Percentiles rank a stretch among this genome's conserved stretches.
Evolutionary conservation across 495 filamentous ascomycete species (phyloP).

Genomic region (Cetradonia linearis): DNA sequence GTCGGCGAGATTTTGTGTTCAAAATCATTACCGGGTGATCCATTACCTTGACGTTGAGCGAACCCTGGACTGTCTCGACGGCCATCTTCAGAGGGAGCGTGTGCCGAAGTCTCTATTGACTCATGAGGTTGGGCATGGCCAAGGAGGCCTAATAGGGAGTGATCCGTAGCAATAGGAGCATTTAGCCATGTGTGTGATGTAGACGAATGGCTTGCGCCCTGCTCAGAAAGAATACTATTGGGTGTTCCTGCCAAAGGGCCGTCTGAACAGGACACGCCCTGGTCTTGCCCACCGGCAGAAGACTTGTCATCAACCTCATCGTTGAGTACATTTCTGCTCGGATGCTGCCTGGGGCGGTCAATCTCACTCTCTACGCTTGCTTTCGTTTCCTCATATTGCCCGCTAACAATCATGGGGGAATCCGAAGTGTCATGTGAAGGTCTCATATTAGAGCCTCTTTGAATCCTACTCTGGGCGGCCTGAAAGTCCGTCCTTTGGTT

Average conservation of each 20-base stretch:
- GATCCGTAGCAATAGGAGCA: neutral
- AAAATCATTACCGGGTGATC: neutral
- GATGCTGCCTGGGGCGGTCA: neutral
- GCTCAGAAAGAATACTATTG: too few species aligned
- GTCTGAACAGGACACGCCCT: neutral
- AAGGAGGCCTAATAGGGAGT: neutral
- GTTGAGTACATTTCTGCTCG: neutral
- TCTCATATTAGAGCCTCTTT: neutral
- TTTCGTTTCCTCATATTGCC: neutral
- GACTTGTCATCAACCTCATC: neutral
- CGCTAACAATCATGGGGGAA: neutral
- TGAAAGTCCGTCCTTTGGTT: conserved; percentile 7
- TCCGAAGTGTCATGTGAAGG: neutral
- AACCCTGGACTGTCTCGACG: neutral
- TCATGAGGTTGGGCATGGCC: neutral
- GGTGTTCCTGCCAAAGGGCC: too few species aligned
- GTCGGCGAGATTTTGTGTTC: too few species aligned
- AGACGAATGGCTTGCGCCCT: neutral
- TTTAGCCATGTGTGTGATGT: neutral
- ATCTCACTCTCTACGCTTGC: neutral
- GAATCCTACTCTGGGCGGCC: neutral
- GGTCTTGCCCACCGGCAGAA: too few species aligned
- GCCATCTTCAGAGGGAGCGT: neutral
- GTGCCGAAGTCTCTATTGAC: neutral
- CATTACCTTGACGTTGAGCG: neutral